Conservation (phyloP, 2,329 filamentous ascomycete genomes). For the Nothophoma quercina region DNA sequence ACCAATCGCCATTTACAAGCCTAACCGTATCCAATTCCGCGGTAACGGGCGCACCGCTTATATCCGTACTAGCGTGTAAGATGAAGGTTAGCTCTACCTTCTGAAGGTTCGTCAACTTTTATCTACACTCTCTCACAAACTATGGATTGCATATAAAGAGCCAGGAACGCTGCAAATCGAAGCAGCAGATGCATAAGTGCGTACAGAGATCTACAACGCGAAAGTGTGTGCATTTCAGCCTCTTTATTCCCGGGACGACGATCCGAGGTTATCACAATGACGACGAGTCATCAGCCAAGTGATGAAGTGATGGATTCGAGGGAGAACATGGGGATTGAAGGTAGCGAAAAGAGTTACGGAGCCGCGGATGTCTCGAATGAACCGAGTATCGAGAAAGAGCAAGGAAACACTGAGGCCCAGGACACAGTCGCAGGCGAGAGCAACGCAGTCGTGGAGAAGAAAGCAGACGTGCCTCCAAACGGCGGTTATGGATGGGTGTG, state of each 20-base stretch:
- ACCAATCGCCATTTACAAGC: not conserved
- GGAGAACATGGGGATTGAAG: not conserved
- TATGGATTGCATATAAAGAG: constrained; percentile 3
- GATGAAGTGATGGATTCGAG: not conserved
- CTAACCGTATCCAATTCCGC: constrained; percentile 1
- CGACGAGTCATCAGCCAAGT: not conserved
- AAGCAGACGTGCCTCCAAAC: constrained; percentile 66
- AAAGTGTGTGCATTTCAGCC: not conserved
- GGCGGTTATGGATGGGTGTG: constrained; percentile 70
- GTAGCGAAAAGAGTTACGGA: constrained; percentile 8
- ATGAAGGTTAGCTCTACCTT: not conserved
- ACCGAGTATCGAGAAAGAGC: constrained; percentile 1
- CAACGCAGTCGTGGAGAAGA: not conserved
- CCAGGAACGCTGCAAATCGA: not conserved
- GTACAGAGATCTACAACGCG: not conserved
- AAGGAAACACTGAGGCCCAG: constrained; percentile 22
- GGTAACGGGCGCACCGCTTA: constrained; percentile 21
- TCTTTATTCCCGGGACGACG: constrained; percentile 14
- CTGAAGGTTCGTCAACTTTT: constrained; percentile 10
- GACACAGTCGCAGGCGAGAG: constrained; percentile 58
- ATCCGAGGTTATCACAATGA: constrained; percentile 10
- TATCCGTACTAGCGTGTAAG: constrained; percentile 22
- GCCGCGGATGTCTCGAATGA: not conserved
- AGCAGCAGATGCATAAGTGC: not conserved
- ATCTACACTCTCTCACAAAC: constrained; percentile 2